Base-by-base conservation (phyloP, 169 alveolate genomes). In the Babesia bovis region DNA sequence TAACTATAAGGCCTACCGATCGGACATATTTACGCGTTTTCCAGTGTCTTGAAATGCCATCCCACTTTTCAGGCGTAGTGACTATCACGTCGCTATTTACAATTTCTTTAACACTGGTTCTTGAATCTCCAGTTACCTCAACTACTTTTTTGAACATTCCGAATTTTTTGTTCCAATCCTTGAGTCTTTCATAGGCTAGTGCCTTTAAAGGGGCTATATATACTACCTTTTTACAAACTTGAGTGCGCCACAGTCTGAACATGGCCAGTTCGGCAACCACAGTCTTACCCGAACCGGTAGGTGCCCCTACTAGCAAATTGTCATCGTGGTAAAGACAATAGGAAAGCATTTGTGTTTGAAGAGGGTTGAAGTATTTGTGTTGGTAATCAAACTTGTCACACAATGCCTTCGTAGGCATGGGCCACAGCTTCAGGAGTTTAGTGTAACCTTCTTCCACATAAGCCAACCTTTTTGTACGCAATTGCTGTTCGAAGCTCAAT, bases 61-160 rank as follows among this genome's bases (percentile, higher is more conserved):
- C 99, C 99, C 99, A 97, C 88, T 98, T 98, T 87, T 98, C 99
- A 4, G 99, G 99, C 4, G 99, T 98, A 19, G 99, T 94, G 41
- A 98, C 93, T 26, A 97, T 85, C 15, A 98, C 90, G 74, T 95
- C 94, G 33, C 98, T 97, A 0, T 61, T 82, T 26, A 87, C 71
- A 32, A 97, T 83, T 13, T 91, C 94, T 42, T 78, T 85, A 66
- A 51, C 61, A 23, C 49, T 35, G 12, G 67, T 57, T 17, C 36
- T 68, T 65, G 91, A 91, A 83, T 96, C 99, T 12, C 99, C 99
- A 4, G 99, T 96, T 66, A 98, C 85, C 92, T 96, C 99, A 13
- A 95, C 88, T n/a, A 97, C 98, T 17, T 69, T 84, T 76, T 96
- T 94, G 19, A 82, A 65, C 17, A 68, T 73, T 1, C 83, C 90